phyloP scores from a whole-genome alignment of 441 rosid species.

The Viola pubescens region DNA sequence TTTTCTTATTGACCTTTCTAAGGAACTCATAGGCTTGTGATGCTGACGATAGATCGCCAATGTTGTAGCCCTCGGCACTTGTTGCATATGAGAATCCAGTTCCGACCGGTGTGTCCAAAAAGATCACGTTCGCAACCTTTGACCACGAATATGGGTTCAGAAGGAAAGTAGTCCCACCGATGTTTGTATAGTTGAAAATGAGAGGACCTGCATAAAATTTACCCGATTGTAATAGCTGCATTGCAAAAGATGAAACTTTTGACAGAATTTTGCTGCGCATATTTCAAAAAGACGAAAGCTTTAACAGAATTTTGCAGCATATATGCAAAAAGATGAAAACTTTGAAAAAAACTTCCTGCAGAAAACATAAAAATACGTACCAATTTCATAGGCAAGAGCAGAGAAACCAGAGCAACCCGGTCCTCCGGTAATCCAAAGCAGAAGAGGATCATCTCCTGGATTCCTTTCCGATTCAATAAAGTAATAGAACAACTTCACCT shows the following conservation, averaged over 20 bases:
- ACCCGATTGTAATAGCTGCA: too few relatives aligned
- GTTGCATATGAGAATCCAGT: conserved; percentile 40
- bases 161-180: conserved; percentile 13
- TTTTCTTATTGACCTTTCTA: conserved; percentile 15
- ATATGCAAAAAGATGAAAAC: background rate
- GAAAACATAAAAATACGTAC: background rate
- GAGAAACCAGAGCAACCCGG: conserved; percentile 31
- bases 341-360: background rate
- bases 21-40: conserved; percentile 21
- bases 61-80: conserved; percentile 16
- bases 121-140: conserved; percentile 27
- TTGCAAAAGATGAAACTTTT: too few relatives aligned
- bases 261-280: too few relatives aligned
- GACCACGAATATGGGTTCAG: conserved; percentile 33
- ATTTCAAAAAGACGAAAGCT: too few relatives aligned
- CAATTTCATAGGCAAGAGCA: conserved; percentile 25
- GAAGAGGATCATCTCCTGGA: conserved; percentile 28
- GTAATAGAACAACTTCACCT: conserved; percentile 27
- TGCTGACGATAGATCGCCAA: conserved; percentile 17
- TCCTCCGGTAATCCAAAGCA: conserved; percentile 37
- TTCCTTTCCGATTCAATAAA: conserved; percentile 31
- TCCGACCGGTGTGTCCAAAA: conserved; percentile 29
- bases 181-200: conserved; percentile 23
- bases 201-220: conserved; percentile 27
- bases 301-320: too few relatives aligned